Percentiles rank a stretch among this genome's conserved stretches.
These are phyloP conservation scores for Geotrichum siamense DNA, from an alignment of 1,139 yeast genomes.

Conservation along the genomic window DNA sequence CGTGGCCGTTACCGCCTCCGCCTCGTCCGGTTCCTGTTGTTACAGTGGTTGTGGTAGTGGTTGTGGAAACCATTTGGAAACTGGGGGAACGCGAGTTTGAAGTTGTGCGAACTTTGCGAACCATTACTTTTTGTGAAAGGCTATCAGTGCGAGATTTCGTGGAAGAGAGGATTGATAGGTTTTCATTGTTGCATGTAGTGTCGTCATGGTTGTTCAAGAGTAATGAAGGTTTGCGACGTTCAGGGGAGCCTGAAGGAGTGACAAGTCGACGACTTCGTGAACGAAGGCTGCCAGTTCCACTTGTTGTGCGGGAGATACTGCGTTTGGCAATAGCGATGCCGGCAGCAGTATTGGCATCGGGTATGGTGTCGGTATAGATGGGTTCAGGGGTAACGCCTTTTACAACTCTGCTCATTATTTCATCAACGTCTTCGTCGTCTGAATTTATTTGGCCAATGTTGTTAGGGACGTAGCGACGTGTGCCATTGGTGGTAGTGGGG, in stretches of 20 bases:
- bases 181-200: slow-evolving; percentile 1
- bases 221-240: slow-evolving; percentile 9
- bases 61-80: slow-evolving; percentile 42
- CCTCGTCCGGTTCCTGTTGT: not conserved
- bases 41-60: slow-evolving; percentile 46
- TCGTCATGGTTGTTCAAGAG: not conserved
- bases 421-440: slow-evolving; percentile 11
- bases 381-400: not conserved
- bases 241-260: slow-evolving; percentile 13
- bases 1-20: too few species aligned
- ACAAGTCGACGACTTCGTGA: slow-evolving; percentile 11
- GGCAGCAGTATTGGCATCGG: slow-evolving; percentile 3
- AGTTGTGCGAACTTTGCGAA: slow-evolving; percentile 10
- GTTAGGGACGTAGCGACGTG: slow-evolving; percentile 10
- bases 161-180: not conserved
- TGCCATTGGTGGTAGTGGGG: slow-evolving; percentile 19
- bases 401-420: not conserved
- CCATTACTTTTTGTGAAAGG: slow-evolving; percentile 11
- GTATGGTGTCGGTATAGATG: slow-evolving; percentile 3
- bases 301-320: not conserved
- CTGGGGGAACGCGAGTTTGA: slow-evolving; percentile 27
- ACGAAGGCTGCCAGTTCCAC: not conserved
- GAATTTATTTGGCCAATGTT: slow-evolving; percentile 8
- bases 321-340: slow-evolving; percentile 2
- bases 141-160: slow-evolving; percentile 5